A percentile compares a stretch with the other conserved stretches of the same genome.
Conservation (phyloP, 345 rosid species). For the Mangifera indica region DNA sequence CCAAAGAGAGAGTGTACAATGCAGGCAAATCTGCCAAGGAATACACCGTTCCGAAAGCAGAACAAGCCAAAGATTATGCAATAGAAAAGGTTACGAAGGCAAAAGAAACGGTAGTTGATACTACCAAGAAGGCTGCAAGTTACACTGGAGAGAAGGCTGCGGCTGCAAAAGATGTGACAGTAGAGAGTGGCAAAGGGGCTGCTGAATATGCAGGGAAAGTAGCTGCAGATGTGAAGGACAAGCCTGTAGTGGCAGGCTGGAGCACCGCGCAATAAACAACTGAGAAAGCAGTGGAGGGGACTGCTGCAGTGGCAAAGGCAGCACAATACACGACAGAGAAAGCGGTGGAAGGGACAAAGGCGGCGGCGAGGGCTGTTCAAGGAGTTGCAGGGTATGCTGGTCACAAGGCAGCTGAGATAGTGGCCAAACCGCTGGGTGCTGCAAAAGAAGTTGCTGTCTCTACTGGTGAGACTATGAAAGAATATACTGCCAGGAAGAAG, state of each 20-base stretch:
- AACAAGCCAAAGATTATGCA: slow-evolving; percentile 35
- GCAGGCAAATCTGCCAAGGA: slow-evolving; percentile 25
- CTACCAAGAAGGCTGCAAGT: slow-evolving; percentile 27
- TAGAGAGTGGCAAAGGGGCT: slow-evolving; percentile 54
- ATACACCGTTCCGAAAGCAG: slow-evolving; percentile 21
- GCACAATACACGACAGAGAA: slow-evolving; percentile 60
- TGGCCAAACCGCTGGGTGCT: slow-evolving; percentile 54
- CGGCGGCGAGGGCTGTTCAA: slow-evolving; percentile 47
- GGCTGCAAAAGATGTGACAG: slow-evolving; percentile 41
- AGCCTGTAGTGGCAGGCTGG: slow-evolving; percentile 63
- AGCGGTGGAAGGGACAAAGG: slow-evolving; percentile 59
- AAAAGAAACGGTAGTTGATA: slow-evolving; percentile 24
- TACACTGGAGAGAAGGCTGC: slow-evolving; percentile 31
- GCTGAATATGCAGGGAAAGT: slow-evolving; percentile 47
- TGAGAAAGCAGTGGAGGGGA: slow-evolving; percentile 60
- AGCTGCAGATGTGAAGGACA: slow-evolving; percentile 50
- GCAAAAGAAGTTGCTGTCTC: slow-evolving; percentile 53
- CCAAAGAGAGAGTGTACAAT: slow-evolving; percentile 25
- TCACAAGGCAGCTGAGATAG: slow-evolving; percentile 60
- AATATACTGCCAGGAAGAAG: slow-evolving; percentile 68
- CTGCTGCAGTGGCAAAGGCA: slow-evolving; percentile 46
- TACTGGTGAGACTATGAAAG: slow-evolving; percentile 54
- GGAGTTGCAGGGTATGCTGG: slow-evolving; percentile 50
- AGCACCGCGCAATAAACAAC: slow-evolving; percentile 62
- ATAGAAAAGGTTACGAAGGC: slow-evolving; percentile 31